Evolutionary conservation across 208 protist genomes (phyloP).

Genomic region (Trypanosomatidae sp.): DNA sequence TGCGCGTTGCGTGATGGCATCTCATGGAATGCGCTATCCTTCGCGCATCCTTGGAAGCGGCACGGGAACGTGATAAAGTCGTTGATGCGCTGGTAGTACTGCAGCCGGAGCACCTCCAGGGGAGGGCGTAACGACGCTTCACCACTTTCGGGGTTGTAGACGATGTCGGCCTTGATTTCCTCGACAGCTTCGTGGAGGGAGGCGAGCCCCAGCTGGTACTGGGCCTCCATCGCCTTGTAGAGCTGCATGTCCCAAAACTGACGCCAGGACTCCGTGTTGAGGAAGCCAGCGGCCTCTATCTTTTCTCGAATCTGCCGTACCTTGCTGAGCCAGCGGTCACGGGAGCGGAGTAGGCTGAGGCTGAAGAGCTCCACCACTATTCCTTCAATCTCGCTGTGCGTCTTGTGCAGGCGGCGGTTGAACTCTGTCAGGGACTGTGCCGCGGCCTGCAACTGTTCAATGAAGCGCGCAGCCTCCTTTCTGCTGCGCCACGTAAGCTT

Average conservation of each 20-base stretch:
- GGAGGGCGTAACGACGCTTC: slow-evolving; percentile 82
- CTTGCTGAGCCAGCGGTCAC: slow-evolving; percentile 92
- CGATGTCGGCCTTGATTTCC: slow-evolving; percentile 92
- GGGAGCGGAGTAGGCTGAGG: slow-evolving; percentile 92
- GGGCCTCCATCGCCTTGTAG: slow-evolving; percentile 97
- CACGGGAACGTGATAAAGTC: slow-evolving; percentile 95
- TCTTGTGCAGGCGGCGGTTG: slow-evolving; percentile 93
- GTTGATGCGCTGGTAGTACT: slow-evolving; percentile 95
- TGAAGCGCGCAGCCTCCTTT: slow-evolving; percentile 83
- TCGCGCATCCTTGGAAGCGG: slow-evolving; percentile 87
- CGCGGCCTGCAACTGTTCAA: slow-evolving; percentile 77
- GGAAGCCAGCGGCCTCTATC: slow-evolving; percentile 85
- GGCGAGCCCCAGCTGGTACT: slow-evolving; percentile 95
- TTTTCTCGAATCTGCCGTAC: slow-evolving; percentile 87
- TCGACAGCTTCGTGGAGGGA: slow-evolving; percentile 91
- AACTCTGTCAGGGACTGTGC: slow-evolving; percentile 86
- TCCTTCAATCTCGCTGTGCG: slow-evolving; percentile 84
- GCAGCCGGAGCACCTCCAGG: slow-evolving; percentile 89
- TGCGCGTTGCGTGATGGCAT: slow-evolving; percentile 91
- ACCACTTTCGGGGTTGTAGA: slow-evolving; percentile 86
- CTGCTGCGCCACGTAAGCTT: slow-evolving; percentile 87
- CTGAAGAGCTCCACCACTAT: slow-evolving; percentile 89
- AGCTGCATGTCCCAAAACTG: slow-evolving; percentile 98
- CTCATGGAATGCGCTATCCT: slow-evolving; percentile 64
- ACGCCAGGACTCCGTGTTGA: slow-evolving; percentile 93